Conservation (phyloP, 441 rosid genomes). For the Eruca vesicaria region DNA sequence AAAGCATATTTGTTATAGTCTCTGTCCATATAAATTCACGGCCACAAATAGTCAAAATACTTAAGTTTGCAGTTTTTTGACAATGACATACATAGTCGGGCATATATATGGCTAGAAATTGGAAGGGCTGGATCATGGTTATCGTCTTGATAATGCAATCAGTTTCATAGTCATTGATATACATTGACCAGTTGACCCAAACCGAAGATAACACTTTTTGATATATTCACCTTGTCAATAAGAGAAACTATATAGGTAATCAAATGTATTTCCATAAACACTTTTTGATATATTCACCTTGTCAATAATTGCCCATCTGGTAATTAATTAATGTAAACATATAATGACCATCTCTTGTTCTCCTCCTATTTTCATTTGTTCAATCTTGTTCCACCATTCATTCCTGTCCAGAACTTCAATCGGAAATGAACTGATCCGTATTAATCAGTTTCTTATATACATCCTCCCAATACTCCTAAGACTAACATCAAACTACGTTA, state of each 20-base stretch:
- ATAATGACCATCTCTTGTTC: slow-evolving; percentile 81
- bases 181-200: too few relatives aligned
- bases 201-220: too few relatives aligned
- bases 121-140: neutral
- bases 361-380: slow-evolving; percentile 57
- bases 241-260: too few relatives aligned
- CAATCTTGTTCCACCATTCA: slow-evolving; percentile 82
- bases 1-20: neutral
- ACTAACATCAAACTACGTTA: too few relatives aligned
- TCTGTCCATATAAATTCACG: slow-evolving; percentile 5
- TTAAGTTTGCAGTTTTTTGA: neutral
- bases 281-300: too few relatives aligned
- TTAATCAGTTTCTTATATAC: neutral
- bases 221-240: too few relatives aligned
- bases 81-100: neutral
- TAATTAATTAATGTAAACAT: too few relatives aligned
- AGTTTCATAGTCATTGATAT: too few relatives aligned
- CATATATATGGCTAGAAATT: neutral
- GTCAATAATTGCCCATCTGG: too few relatives aligned
- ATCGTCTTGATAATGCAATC: neutral
- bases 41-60: neutral
- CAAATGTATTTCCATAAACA: too few relatives aligned
- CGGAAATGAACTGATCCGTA: slow-evolving; percentile 31
- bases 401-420: slow-evolving; percentile 77
- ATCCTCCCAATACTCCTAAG: neutral